Conservation (phyloP, 1,284 basidiomycete genomes). For the Ustilago vetiveriae region DNA sequence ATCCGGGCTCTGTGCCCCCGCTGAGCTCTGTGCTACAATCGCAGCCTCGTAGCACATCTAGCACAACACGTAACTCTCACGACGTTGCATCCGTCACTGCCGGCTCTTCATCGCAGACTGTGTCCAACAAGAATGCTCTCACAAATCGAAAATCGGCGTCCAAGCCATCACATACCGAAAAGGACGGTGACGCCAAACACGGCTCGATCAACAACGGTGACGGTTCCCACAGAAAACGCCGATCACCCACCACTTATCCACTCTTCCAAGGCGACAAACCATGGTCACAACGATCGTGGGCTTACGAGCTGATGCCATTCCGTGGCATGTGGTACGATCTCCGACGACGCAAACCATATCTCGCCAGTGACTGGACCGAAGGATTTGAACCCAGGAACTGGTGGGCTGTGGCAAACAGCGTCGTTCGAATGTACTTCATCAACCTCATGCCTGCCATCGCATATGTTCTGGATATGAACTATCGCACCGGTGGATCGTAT, state of each 20-base stretch:
- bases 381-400: slow-evolving; percentile 53
- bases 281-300: slow-evolving; percentile 63
- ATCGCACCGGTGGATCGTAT: slow-evolving; percentile 83
- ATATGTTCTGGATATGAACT: slow-evolving; percentile 90
- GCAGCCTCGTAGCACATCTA: slow-evolving; percentile 7
- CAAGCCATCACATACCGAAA: slow-evolving; percentile 1
- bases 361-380: slow-evolving; percentile 56
- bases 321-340: slow-evolving; percentile 82
- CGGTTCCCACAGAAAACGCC: not conserved
- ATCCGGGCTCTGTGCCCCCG: slow-evolving; percentile 34
- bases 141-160: slow-evolving; percentile 11
- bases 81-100: slow-evolving; percentile 19
- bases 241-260: slow-evolving; percentile 21
- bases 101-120: slow-evolving; percentile 18
- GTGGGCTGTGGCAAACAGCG: slow-evolving; percentile 49
- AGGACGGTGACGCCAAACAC: not conserved
- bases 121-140: slow-evolving; percentile 14
- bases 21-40: slow-evolving; percentile 17
- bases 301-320: slow-evolving; percentile 70
- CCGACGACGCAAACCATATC: slow-evolving; percentile 80
- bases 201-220: not conserved
- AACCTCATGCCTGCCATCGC: slow-evolving; percentile 86
- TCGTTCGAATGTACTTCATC: slow-evolving; percentile 65
- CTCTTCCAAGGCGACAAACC: slow-evolving; percentile 52
- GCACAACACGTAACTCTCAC: slow-evolving; percentile 22